Conservation (phyloP, 805 yeast species). For the Candida golubevii region DNA sequence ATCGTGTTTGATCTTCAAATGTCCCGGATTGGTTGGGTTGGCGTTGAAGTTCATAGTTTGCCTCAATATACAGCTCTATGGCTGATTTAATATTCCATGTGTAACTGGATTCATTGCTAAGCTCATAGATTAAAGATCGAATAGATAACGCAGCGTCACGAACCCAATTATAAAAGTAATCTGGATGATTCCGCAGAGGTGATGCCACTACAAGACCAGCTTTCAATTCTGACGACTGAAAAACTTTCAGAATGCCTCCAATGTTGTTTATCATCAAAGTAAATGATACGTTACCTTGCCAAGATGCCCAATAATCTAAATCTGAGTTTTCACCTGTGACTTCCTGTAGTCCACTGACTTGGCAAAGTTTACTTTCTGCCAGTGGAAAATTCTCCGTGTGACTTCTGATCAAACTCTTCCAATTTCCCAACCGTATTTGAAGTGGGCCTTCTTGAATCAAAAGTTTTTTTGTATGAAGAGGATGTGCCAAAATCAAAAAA, state of each 20-base stretch:
- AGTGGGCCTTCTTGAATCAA: too few relatives aligned
- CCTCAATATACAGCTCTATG: constrained; percentile 60
- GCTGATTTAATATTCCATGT: constrained; percentile 9
- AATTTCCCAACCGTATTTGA: too few relatives aligned
- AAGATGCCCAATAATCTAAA: constrained; percentile 40
- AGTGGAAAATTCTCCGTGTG: too few relatives aligned
- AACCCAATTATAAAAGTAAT: constrained; percentile 87
- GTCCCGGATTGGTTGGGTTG: constrained; percentile 65
- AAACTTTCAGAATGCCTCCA: constrained; percentile 44
- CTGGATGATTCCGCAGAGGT: constrained; percentile 66
- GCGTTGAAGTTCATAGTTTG: constrained; percentile 59
- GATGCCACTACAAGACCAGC: constrained; percentile 81
- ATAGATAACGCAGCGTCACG: constrained; percentile 85
- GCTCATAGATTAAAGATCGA: constrained; percentile 54
- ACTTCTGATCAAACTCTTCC: too few relatives aligned
- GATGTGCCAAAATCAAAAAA: too few relatives aligned
- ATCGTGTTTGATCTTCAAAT: constrained; percentile 36
- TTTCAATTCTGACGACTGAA: constrained; percentile 34
- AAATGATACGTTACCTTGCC: constrained; percentile 42
- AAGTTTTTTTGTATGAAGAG: too few relatives aligned
- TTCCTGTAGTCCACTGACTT: too few relatives aligned
- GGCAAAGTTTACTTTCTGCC: too few relatives aligned
- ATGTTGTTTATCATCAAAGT: constrained; percentile 49
- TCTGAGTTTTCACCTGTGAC: background rate
- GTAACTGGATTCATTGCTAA: constrained; percentile 37